Evolutionary conservation across 768 basidiomycete species (phyloP).

Genomic region (Rhodotorula diobovata): DNA sequence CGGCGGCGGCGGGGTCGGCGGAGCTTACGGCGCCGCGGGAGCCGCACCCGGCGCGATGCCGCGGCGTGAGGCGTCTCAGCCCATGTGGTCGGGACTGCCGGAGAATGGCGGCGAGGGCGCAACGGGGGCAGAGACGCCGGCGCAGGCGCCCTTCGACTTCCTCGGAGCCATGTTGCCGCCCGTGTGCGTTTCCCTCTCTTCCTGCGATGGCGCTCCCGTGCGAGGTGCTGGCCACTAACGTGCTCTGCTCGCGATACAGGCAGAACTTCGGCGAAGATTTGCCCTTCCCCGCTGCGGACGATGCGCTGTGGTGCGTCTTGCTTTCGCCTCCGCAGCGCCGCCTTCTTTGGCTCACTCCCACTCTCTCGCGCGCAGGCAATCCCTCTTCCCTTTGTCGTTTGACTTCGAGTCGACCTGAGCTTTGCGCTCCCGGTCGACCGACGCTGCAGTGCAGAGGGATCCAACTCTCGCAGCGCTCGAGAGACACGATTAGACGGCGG

Average conservation of each 20-base stretch:
- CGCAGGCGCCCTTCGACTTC: neutral
- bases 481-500: no score
- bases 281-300: slow-evolving; percentile 5
- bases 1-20: no score
- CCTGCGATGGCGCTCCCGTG: no score
- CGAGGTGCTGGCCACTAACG: no score
- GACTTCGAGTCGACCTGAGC: neutral
- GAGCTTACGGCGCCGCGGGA: no score
- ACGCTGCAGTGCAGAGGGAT: neutral
- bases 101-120: neutral
- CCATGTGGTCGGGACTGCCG: neutral
- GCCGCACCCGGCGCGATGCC: neutral
- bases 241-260: neutral
- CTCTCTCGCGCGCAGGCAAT: neutral
- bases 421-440: neutral
- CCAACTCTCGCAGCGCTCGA: no score
- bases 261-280: slow-evolving; percentile 2
- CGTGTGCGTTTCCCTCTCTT: neutral
- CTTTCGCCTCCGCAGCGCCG: neutral
- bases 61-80: neutral
- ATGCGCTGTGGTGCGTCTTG: slow-evolving; percentile 5
- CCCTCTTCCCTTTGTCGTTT: slow-evolving; percentile 9
- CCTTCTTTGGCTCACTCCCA: neutral
- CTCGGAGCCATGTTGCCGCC: slow-evolving; percentile 4
- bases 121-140: neutral